A percentile compares a stretch with the other conserved stretches of the same genome.
Conservation (phyloP, 2,329 filamentous ascomycete species). For the Penicillium sclerotiorum region DNA sequence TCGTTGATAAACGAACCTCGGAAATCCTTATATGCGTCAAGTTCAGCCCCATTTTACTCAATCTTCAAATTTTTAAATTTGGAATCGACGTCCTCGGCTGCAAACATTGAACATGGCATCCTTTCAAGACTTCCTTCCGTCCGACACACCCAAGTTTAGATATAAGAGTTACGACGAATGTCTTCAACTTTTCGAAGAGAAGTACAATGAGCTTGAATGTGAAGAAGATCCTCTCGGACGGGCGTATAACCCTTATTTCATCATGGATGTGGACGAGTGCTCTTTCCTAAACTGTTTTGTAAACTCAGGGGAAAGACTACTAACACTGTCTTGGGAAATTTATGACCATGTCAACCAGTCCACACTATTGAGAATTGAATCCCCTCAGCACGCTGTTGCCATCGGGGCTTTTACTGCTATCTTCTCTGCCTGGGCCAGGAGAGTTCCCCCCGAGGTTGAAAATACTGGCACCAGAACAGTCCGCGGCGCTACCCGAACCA, state of each 20-base stretch:
- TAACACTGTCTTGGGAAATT: constrained; percentile 5
- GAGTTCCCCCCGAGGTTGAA: not conserved
- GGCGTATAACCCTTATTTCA: constrained; percentile 7
- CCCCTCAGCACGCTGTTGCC: not conserved
- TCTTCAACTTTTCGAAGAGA: not conserved
- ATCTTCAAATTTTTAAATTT: not conserved
- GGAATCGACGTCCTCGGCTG: not conserved
- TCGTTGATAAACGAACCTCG: not conserved
- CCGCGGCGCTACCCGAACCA: not conserved
- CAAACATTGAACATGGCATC: not conserved
- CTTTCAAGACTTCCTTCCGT: not conserved
- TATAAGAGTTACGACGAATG: not conserved
- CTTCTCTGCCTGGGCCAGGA: constrained; percentile 6
- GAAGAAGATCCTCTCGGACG: not conserved
- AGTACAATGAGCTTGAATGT: constrained; percentile 1
- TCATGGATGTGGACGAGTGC: constrained; percentile 11
- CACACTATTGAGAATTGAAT: constrained; percentile 3
- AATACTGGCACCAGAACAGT: not conserved
- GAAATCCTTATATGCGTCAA: not conserved
- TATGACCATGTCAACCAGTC: constrained; percentile 8
- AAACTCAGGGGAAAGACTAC: constrained; percentile 3
- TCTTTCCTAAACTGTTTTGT: constrained; percentile 14
- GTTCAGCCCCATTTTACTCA: not conserved
- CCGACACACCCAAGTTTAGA: not conserved
- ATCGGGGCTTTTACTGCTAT: constrained; percentile 1